phyloP scores from a whole-genome alignment of 495 filamentous ascomycete genomes.

The Rhypophila decipiens region DNA sequence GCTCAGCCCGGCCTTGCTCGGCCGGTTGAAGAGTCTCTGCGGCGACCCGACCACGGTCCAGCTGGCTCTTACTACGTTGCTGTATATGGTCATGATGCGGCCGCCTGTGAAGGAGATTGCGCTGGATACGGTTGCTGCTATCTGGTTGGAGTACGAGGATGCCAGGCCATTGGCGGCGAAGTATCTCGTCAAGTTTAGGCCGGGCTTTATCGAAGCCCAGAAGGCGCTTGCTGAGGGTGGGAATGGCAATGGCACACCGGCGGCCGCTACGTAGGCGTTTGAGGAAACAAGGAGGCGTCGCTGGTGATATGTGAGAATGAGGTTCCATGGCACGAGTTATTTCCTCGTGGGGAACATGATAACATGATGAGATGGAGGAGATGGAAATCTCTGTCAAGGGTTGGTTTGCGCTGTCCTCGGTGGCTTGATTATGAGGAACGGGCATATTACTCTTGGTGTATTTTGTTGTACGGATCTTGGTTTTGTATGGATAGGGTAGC shows the following conservation, averaged over 20 bases:
- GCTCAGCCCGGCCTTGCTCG: conserved; percentile 60
- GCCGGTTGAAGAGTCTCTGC: conserved; percentile 72
- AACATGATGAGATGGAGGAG: no score
- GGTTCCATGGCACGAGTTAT: no score
- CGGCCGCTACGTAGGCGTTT: no score
- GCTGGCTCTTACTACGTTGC: conserved; percentile 42
- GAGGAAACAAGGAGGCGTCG: no score
- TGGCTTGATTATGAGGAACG: no score
- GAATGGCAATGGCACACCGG: background rate
- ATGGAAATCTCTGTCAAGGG: no score
- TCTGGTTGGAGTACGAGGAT: conserved; percentile 69
- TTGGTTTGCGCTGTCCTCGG: no score
- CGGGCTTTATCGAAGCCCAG: conserved; percentile 41
- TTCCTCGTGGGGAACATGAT: no score
- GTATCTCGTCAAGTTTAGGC: conserved; percentile 48
- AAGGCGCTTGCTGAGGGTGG: background rate
- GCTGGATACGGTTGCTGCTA: conserved; percentile 74
- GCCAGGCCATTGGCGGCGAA: conserved; percentile 47
- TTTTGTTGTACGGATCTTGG: no score
- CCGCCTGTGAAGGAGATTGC: conserved; percentile 77
- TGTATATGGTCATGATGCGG: conserved; percentile 77
- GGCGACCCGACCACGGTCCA: conserved; percentile 70
- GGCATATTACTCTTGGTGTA: no score
- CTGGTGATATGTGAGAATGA: no score
- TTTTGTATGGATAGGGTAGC: no score